These are phyloP conservation scores for Candolleomyces aberdarensis DNA, from an alignment of 768 basidiomycete species.

Conservation along the genomic window DNA sequence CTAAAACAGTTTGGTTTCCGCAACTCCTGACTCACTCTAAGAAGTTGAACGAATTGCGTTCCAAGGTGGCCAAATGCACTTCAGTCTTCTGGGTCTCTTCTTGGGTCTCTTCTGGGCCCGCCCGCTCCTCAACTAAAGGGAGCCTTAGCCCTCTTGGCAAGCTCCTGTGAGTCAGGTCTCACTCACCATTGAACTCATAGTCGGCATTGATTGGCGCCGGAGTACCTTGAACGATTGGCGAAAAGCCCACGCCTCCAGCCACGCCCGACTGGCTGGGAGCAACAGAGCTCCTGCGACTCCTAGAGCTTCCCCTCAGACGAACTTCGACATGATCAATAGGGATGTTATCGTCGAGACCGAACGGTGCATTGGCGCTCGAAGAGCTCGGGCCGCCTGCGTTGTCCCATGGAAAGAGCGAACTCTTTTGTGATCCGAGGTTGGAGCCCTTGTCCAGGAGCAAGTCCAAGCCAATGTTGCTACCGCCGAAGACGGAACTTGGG, in stretches of 20 bases:
- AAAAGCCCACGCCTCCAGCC: constrained; percentile 40
- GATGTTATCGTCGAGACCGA: constrained; percentile 32
- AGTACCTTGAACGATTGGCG: constrained; percentile 45
- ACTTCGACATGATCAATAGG: constrained; percentile 43
- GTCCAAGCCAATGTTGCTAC: constrained; percentile 44
- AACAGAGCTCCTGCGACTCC: constrained; percentile 60
- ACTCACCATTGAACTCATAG: constrained; percentile 64
- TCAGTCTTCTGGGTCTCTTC: constrained; percentile 56
- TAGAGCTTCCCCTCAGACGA: constrained; percentile 40
- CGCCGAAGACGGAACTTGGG: constrained; percentile 48
- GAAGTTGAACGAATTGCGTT: constrained; percentile 78
- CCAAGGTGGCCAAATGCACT: constrained; percentile 54
- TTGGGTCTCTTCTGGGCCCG: constrained; percentile 14
- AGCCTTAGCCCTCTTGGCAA: background rate
- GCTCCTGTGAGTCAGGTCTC: background rate
- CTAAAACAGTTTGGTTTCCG: constrained; percentile 3
- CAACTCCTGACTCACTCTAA: constrained; percentile 52
- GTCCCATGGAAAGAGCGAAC: constrained; percentile 81
- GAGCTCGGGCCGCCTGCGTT: constrained; percentile 61
- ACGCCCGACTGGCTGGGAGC: constrained; percentile 46
- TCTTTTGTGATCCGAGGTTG: constrained; percentile 55
- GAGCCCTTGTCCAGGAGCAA: constrained; percentile 29
- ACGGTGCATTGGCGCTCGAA: constrained; percentile 44
- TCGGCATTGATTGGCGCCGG: constrained; percentile 50
- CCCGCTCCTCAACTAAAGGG: constrained; percentile 12